A percentile compares a stretch with the other conserved stretches of the same genome.
phyloP scores from a whole-genome alignment of 1,139 yeast species.

The Diutina mesorugosa region DNA sequence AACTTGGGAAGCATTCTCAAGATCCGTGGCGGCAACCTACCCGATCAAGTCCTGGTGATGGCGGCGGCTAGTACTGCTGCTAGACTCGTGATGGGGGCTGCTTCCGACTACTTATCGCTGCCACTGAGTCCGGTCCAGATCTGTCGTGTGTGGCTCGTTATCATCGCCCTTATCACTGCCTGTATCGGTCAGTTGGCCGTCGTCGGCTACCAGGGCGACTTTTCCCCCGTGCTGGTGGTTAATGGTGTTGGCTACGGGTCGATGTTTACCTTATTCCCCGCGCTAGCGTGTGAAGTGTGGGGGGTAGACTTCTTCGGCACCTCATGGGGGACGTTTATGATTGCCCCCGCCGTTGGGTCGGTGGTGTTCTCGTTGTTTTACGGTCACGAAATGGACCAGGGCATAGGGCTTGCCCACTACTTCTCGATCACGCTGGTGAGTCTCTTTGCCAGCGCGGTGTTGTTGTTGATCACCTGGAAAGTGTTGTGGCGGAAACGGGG shows the following conservation, averaged over 20 bases:
- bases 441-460: constrained; percentile 17
- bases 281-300: constrained; percentile 74
- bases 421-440: constrained; percentile 22
- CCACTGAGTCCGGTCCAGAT: constrained; percentile 14
- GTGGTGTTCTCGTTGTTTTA: constrained; percentile 57
- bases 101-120: constrained; percentile 41
- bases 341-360: constrained; percentile 86
- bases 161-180: constrained; percentile 29
- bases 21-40: constrained; percentile 1
- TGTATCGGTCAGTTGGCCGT: constrained; percentile 24
- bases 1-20: constrained; percentile 61
- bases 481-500: constrained; percentile 22
- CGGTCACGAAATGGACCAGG: constrained; percentile 51
- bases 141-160: constrained; percentile 31
- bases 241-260: constrained; percentile 77
- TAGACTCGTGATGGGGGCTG: constrained; percentile 52
- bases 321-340: constrained; percentile 84
- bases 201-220: constrained; percentile 6
- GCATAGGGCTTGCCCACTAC: constrained; percentile 19
- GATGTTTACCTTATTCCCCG: constrained; percentile 73
- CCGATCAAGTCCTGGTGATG: constrained; percentile 24
- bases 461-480: constrained; percentile 22
- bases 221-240: constrained; percentile 32
- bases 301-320: constrained; percentile 86
- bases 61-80: constrained; percentile 28